Percentiles rank a stretch among this genome's conserved stretches.
Conservation (phyloP, 2,329 filamentous ascomycete genomes). For the Gliomastix tumulicola region DNA sequence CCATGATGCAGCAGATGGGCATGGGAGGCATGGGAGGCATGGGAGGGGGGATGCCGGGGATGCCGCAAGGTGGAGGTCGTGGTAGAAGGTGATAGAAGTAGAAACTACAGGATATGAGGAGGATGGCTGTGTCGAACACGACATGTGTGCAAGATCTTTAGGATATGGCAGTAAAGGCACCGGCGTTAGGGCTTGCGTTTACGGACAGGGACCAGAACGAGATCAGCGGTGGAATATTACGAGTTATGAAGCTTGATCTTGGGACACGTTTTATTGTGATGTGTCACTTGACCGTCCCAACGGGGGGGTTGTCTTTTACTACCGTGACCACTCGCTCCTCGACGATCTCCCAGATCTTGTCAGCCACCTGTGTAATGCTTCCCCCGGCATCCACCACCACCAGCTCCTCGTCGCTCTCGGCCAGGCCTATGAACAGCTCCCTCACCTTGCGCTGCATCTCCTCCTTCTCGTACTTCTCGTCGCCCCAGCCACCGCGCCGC, state of each 20-base stretch:
- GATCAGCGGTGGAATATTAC: no score
- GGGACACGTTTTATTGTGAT: no score
- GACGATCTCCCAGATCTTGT: conserved; percentile 47
- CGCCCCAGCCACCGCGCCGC: conserved; percentile 77
- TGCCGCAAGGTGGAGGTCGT: conserved; percentile 19
- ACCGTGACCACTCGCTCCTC: conserved; percentile 37
- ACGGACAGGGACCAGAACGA: no score
- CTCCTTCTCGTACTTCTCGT: conserved; percentile 80
- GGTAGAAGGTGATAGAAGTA: conserved; percentile 18
- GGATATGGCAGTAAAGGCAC: not conserved
- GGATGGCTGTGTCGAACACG: no score
- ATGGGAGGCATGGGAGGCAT: conserved; percentile 53
- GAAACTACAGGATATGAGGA: no score
- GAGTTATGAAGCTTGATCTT: no score
- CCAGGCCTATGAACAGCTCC: conserved; percentile 59
- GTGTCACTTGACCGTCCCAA: no score
- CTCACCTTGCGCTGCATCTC: conserved; percentile 77
- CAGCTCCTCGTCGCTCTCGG: conserved; percentile 29
- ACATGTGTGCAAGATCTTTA: no score
- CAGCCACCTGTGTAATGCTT: conserved; percentile 48
- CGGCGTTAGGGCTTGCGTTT: no score
- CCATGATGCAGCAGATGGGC: conserved; percentile 70
- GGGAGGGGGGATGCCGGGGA: conserved; percentile 21
- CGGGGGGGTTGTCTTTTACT: no score
- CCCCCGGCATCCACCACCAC: conserved; percentile 47